phyloP scores from a whole-genome alignment of 2,329 filamentous ascomycete genomes.

The Fusarium paranaense region DNA sequence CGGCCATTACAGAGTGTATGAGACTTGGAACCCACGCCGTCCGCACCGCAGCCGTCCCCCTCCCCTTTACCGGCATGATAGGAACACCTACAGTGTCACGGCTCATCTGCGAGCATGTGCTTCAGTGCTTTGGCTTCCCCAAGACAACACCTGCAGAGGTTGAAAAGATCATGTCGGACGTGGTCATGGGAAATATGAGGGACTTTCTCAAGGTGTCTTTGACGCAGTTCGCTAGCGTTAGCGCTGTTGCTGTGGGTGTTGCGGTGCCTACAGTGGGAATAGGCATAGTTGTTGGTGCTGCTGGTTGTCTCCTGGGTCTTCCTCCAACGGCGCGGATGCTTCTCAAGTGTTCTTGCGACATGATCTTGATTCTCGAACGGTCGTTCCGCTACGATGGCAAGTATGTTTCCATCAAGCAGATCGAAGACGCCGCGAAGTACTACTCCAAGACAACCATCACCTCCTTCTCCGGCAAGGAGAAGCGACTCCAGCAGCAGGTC shows the following conservation, averaged over 20 bases:
- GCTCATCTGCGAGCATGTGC: constrained; percentile 44
- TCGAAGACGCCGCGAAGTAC: constrained; percentile 41
- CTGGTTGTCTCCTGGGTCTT: constrained; percentile 31
- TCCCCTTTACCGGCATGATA: constrained; percentile 39
- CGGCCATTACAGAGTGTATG: constrained; percentile 46
- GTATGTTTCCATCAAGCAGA: constrained; percentile 43
- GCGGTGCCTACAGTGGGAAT: constrained; percentile 38
- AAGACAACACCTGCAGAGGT: constrained; percentile 39
- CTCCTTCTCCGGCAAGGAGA: constrained; percentile 37
- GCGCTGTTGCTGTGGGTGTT: constrained; percentile 26
- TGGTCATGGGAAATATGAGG: constrained; percentile 41
- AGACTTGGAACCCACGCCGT: constrained; percentile 44
- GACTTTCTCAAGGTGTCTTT: constrained; percentile 37
- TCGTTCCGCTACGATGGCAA: constrained; percentile 42
- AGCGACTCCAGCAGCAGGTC: constrained; percentile 36
- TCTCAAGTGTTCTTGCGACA: constrained; percentile 43
- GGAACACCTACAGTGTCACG: constrained; percentile 42
- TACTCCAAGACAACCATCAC: constrained; percentile 34
- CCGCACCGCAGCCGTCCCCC: constrained; percentile 41
- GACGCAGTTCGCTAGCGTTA: constrained; percentile 30
- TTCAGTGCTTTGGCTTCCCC: constrained; percentile 44
- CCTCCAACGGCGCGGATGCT: constrained; percentile 40
- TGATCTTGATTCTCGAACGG: constrained; percentile 41
- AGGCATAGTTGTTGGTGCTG: constrained; percentile 31
- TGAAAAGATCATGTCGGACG: constrained; percentile 37